These are phyloP conservation scores for Medicago truncatula DNA, from an alignment of 306 rosid species.

Conservation along the genomic window DNA sequence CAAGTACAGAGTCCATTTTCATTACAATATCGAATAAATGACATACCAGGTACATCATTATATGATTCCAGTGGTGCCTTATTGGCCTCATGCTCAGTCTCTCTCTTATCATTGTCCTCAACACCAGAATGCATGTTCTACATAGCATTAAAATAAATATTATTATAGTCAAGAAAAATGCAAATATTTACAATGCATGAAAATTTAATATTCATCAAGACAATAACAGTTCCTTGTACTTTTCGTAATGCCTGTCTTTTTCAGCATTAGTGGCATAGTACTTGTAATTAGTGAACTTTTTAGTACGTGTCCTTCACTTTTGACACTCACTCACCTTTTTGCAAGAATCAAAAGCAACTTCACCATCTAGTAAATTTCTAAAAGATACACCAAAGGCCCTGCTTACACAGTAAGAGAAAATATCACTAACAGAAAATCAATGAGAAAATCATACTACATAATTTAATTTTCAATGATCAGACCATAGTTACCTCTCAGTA, in stretches of 20 bases:
- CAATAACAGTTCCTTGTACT: conserved; percentile 9
- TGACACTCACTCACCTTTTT: conserved; percentile 57
- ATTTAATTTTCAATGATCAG: conserved; percentile 27
- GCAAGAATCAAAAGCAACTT: conserved; percentile 50
- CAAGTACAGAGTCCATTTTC: neutral
- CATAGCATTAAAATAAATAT: conserved; percentile 31
- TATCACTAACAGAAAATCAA: conserved; percentile 25
- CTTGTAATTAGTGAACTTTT: neutral
- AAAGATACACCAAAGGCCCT: conserved; percentile 62
- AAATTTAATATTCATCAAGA: neutral
- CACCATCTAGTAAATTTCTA: conserved; percentile 56
- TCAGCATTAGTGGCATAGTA: conserved; percentile 30
- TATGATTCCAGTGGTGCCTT: conserved; percentile 43
- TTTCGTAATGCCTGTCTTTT: conserved; percentile 33
- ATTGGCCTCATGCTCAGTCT: conserved; percentile 38
- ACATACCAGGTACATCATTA: conserved; percentile 49
- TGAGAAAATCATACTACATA: conserved; percentile 26
- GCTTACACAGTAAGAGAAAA: conserved; percentile 41
- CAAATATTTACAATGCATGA: conserved; percentile 10
- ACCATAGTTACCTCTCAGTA: conserved; percentile 60
- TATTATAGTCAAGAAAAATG: conserved; percentile 34
- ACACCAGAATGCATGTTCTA: conserved; percentile 16
- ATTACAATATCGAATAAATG: conserved; percentile 12
- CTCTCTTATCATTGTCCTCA: conserved; percentile 42
- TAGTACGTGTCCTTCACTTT: conserved; percentile 36